Percentiles rank a stretch among this genome's conserved stretches.
Conservation (phyloP, 1,139 yeast genomes). For the Williopsis jadinii region DNA sequence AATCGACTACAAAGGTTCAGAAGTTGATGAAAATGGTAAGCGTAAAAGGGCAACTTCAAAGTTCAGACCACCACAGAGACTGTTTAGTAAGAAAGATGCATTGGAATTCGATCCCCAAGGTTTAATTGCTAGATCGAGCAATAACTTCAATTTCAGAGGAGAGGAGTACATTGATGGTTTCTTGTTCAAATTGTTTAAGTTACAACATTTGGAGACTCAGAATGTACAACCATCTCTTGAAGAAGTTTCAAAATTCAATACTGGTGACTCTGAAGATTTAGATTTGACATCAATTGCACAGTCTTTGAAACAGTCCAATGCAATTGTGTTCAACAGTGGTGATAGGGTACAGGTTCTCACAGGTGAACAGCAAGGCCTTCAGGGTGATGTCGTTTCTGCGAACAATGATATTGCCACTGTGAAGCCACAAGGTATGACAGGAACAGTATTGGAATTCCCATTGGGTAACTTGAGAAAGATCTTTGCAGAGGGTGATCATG, state of each 20-base stretch:
- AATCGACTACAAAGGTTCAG: slow-evolving; percentile 66
- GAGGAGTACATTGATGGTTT: slow-evolving; percentile 91
- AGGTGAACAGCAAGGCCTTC: slow-evolving; percentile 91
- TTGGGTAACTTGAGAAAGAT: slow-evolving; percentile 75
- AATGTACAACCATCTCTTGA: slow-evolving; percentile 83
- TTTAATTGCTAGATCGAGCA: slow-evolving; percentile 64
- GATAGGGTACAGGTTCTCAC: slow-evolving; percentile 86
- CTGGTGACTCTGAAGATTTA: slow-evolving; percentile 61
- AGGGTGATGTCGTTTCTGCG: slow-evolving; percentile 70
- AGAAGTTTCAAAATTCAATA: slow-evolving; percentile 78
- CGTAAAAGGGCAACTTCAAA: slow-evolving; percentile 45
- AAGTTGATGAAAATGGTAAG: slow-evolving; percentile 45
- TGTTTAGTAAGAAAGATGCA: slow-evolving; percentile 76
- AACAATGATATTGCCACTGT: slow-evolving; percentile 30
- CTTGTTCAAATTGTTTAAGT: slow-evolving; percentile 76
- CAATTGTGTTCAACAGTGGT: slow-evolving; percentile 77
- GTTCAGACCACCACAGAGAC: slow-evolving; percentile 74
- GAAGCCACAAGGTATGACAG: slow-evolving; percentile 39
- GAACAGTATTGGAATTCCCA: slow-evolving; percentile 63
- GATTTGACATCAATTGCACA: slow-evolving; percentile 84
- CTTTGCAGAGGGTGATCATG: slow-evolving; percentile 91
- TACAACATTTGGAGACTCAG: slow-evolving; percentile 75
- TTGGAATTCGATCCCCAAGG: slow-evolving; percentile 53
- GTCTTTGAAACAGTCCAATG: slow-evolving; percentile 59
- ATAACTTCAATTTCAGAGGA: slow-evolving; percentile 67